These are phyloP conservation scores for Penicillium griseofulvum DNA, from an alignment of 2,329 filamentous ascomycete genomes.

Conservation along the genomic window DNA sequence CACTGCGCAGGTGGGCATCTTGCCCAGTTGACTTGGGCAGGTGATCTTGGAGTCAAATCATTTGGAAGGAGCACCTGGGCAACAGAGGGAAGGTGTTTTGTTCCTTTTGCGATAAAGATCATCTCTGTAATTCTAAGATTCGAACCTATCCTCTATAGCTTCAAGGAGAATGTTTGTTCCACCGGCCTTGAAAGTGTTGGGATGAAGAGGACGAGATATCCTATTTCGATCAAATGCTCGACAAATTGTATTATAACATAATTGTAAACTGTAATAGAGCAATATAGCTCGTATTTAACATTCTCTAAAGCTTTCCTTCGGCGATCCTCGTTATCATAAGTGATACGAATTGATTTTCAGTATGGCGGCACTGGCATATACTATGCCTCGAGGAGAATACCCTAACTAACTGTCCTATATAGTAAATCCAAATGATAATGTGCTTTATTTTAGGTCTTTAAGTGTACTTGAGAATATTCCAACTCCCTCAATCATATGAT, in stretches of 20 bases:
- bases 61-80: background rate
- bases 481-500: background rate
- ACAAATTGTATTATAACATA: too few relatives aligned
- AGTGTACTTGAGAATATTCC: background rate
- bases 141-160: background rate
- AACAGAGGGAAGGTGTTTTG: background rate
- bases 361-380: background rate
- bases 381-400: background rate
- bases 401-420: too few relatives aligned
- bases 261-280: background rate
- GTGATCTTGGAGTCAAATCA: background rate
- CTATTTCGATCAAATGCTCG: background rate
- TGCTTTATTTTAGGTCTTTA: background rate
- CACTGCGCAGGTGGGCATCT: background rate
- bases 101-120: background rate
- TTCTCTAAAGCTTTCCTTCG: background rate
- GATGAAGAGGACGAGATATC: too few relatives aligned
- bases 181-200: too few relatives aligned
- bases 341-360: background rate
- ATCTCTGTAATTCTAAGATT: background rate
- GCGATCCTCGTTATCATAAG: background rate
- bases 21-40: background rate
- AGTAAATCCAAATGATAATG: background rate
- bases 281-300: background rate
- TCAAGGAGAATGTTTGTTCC: background rate